Percentiles rank a stretch among this genome's conserved stretches.
Conservation (phyloP, 345 rosid genomes). For the Anacardium occidentale region DNA sequence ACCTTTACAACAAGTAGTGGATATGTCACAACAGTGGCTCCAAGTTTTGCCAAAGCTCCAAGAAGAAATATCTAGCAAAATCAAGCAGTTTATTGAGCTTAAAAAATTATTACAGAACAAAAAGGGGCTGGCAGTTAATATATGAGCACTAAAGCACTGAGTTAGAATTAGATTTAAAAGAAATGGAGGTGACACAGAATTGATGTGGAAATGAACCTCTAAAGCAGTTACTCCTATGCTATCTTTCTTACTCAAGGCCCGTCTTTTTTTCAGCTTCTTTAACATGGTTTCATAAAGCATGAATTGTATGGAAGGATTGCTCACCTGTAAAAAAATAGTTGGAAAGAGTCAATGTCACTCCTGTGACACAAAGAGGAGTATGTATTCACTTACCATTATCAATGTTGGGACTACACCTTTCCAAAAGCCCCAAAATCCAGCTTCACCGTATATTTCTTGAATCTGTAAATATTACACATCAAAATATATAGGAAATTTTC, state of each 20-base stretch:
- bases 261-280: constrained; percentile 71
- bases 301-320: constrained; percentile 97
- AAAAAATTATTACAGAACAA: constrained; percentile 2
- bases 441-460: constrained; percentile 87
- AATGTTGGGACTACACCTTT: constrained; percentile 91
- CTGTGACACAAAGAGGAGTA: constrained; percentile 23
- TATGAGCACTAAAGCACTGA: neutral
- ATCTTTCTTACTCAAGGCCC: constrained; percentile 44
- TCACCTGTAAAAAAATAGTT: constrained; percentile 54
- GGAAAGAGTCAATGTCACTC: constrained; percentile 32
- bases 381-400: constrained; percentile 73
- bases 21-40: constrained; percentile 91
- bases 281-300: constrained; percentile 95
- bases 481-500: constrained; percentile 11
- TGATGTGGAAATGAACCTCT: constrained; percentile 54
- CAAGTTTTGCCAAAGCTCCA: constrained; percentile 98
- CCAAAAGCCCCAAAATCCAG: constrained; percentile 92
- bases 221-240: constrained; percentile 59
- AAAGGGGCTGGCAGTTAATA: neutral
- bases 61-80: constrained; percentile 76
- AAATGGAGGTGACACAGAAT: constrained; percentile 8
- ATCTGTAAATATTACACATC: constrained; percentile 45
- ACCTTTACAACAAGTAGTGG: constrained; percentile 97
- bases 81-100: constrained; percentile 19
- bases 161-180: constrained; percentile 1